Evolutionary conservation across 768 basidiomycete genomes (phyloP).

Genomic region (Boletus rex-veris): DNA sequence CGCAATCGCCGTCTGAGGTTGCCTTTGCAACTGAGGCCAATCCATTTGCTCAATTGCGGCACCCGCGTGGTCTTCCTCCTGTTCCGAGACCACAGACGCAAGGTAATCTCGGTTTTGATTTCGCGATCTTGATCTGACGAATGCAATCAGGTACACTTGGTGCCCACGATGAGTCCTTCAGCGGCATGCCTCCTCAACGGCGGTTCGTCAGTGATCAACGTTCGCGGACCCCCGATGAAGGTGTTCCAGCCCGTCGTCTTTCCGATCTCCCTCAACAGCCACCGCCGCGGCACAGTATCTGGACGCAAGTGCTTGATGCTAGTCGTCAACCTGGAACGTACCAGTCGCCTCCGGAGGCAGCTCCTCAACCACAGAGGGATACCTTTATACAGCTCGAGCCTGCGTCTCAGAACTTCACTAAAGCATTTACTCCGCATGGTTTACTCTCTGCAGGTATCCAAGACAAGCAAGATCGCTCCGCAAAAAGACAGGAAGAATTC

Average conservation of each 20-base stretch:
- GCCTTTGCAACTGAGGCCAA: conserved; percentile 32
- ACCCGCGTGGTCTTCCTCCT: conserved; percentile 63
- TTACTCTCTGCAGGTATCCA: conserved; percentile 92
- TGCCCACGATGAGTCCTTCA: conserved; percentile 44
- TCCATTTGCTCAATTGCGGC: conserved; percentile 48
- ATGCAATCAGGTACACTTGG: conserved; percentile 27
- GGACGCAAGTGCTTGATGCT: conserved; percentile 86
- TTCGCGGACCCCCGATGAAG: conserved; percentile 56
- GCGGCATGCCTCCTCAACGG: conserved; percentile 37
- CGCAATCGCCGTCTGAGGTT: conserved; percentile 29
- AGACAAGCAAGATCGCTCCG: conserved; percentile 93
- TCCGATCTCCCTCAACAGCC: conserved; percentile 48
- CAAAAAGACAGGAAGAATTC: conserved; percentile 90
- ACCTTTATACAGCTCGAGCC: conserved; percentile 77
- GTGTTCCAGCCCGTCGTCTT: conserved; percentile 49
- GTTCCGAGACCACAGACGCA: conserved; percentile 46
- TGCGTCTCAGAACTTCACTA: conserved; percentile 72
- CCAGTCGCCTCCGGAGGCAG: conserved; percentile 32
- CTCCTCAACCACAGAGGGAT: conserved; percentile 36
- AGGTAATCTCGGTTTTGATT: conserved; percentile 35
- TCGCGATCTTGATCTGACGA: conserved; percentile 4
- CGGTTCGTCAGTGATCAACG: conserved; percentile 54
- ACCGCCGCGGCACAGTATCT: conserved; percentile 65
- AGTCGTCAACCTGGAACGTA: conserved; percentile 47
- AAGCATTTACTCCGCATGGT: conserved; percentile 93